Base-by-base conservation (phyloP, 2,329 filamentous ascomycete genomes). In the Hymenoscyphus linearis region DNA sequence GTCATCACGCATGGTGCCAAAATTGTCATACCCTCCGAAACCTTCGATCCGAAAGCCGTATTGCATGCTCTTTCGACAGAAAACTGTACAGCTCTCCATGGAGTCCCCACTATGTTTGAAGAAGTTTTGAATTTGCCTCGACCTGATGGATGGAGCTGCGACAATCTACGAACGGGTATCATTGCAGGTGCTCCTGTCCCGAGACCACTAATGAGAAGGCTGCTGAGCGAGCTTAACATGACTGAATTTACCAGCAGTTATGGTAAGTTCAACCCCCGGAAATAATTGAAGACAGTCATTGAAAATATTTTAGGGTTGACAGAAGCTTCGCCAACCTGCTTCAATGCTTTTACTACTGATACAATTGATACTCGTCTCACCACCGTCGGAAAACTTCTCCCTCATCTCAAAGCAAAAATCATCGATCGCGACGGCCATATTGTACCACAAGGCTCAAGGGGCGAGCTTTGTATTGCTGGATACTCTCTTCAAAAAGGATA, bases 91-190 rank as follows among this genome's bases (percentile, higher is more conserved):
- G 87, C 83, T 0, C 66, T 76, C 13, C 71, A 75, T 56, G 74
- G 73, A 1, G 74, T 90, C 0, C 86, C 87, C 1, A 89, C 87
- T 4, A 90, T 90, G 87, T 90, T 89, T 69, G 87, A 22, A 82
- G 86, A 62, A 10, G 82, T 87, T 64, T 77, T 89, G 13, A 82
- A 85, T 60, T 78, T 88, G 2, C 75, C 88, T 2, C 73, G 47
- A 56, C 35, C 26, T 54, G 50, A 60, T 34, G 52, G 22, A 57
- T 57, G 55, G 26, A 54, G 34, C 13, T 63, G 56, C 52, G 61
- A 74, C 70, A 74, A 72, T 5, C 75, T 90, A 1, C 78, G 87
- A 31, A 89, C 85, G 0, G 86, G 87, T 2, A 88, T 90, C 60
- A 85, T 84, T 26, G 86, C 86, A 0, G 87, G 87, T 1, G 83